Evolutionary conservation across 192 early-diverging fungal genomes (phyloP), one percentile per base, ranked within the genome.

Genomic region (Backusella sp.): DNA sequence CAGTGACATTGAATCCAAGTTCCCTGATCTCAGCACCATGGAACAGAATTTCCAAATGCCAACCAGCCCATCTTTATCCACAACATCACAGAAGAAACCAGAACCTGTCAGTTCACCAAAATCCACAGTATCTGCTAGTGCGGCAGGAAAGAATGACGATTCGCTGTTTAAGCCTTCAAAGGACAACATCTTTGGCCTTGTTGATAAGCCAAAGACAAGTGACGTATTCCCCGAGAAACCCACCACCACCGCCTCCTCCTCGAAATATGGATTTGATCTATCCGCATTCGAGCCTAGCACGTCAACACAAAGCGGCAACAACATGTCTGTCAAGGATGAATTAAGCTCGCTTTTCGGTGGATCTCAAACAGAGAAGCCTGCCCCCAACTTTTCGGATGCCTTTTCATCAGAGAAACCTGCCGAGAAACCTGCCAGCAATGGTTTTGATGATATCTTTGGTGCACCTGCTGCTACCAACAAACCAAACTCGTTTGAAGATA

Each of bases 11-110:
- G 80, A 82, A 69, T 62, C 69, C 17, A 83, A 83, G 28, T 83
- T 83, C 34, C 82, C 82, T 5, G 82, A 83, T 41, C 75, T 83
- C 14, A 68, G 37, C 52, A 79, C 82, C 0, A 83, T 83, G 77
- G 82, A 83, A 30, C 52, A 79, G 26, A 72, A 77, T 1, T 81
- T 81, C 19, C 26, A 68, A 14, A 72, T 68, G 32, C 70, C 79
- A 28, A 56, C 66, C 53, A 67, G 36, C n/a, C 56, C 35, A 74
- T 23, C 56, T 28, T 26, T 62, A 26, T 62, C 56, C 26, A 62
- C 56, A 7, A 62, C 56, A 28, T 62, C 56, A 62, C 56, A 62
- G 26, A 62, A 62, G 14, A 62, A 62, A 8, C 8, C 26, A 14
- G 30, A 62, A 4, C 21, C 11, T 2, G 7, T 72, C 14, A 72